A percentile compares a stretch with the other conserved stretches of the same genome.
Evolutionary conservation across 768 basidiomycete genomes (phyloP).

Genomic region (Hemileccinum rubropunctum): DNA sequence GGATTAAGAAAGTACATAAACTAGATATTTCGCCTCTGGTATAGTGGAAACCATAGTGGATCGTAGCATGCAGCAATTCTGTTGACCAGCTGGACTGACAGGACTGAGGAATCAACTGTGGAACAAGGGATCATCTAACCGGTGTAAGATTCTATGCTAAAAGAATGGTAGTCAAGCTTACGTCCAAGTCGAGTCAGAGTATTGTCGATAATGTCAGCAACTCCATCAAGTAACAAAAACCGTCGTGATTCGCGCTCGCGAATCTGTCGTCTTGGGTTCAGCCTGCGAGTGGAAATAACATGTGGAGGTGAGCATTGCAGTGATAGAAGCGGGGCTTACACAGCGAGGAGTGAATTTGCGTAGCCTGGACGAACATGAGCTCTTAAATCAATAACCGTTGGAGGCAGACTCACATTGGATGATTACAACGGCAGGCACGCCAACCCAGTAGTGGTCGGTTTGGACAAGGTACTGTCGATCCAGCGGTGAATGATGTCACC

Average conservation of each 20-base stretch:
- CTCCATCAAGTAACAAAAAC: slow-evolving; percentile 1
- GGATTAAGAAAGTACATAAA: too few relatives aligned
- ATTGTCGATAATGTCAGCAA: slow-evolving; percentile 5
- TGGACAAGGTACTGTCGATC: slow-evolving; percentile 6
- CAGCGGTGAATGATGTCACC: not conserved
- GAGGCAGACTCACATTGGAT: slow-evolving; percentile 8
- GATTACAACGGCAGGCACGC: slow-evolving; percentile 4
- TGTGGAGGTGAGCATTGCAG: too few relatives aligned
- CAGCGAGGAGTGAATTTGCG: slow-evolving; percentile 11
- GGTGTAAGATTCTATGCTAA: too few relatives aligned
- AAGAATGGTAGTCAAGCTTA: too few relatives aligned
- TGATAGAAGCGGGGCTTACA: slow-evolving; percentile 3
- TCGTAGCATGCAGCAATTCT: too few relatives aligned
- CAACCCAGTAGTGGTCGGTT: slow-evolving; percentile 9
- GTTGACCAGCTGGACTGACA: too few relatives aligned
- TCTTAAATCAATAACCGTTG: too few relatives aligned
- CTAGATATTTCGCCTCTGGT: too few relatives aligned
- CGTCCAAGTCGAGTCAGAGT: too few relatives aligned
- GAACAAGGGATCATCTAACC: too few relatives aligned
- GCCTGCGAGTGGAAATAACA: not conserved
- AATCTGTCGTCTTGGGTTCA: slow-evolving; percentile 8
- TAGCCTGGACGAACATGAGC: slow-evolving; percentile 3
- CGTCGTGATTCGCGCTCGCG: slow-evolving; percentile 9
- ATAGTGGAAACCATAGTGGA: too few relatives aligned
- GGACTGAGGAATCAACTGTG: too few relatives aligned